Conservation (phyloP, 2,329 filamentous ascomycete genomes). For the Colletotrichum karsti region DNA sequence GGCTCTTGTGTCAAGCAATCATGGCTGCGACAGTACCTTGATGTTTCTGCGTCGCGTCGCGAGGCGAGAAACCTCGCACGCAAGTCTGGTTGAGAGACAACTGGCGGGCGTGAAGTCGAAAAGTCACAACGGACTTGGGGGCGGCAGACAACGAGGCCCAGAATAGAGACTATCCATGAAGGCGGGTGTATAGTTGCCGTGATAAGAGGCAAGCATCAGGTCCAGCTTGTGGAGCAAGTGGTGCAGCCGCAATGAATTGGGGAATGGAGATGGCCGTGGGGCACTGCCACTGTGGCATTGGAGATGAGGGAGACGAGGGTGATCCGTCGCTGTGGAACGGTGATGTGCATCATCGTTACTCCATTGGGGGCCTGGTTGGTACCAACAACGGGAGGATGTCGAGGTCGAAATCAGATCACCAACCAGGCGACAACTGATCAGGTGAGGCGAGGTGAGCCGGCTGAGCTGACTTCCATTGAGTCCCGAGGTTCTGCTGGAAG, state of each 20-base stretch:
- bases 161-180: constrained; percentile 7
- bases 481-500: too few relatives aligned
- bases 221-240: not conserved
- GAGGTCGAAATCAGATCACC: too few relatives aligned
- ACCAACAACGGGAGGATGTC: not conserved
- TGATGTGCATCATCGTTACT: constrained; percentile 11
- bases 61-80: too few relatives aligned
- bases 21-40: too few relatives aligned
- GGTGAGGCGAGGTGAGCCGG: too few relatives aligned
- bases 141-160: not conserved
- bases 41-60: too few relatives aligned
- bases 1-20: too few relatives aligned
- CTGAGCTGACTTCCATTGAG: too few relatives aligned
- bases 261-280: not conserved
- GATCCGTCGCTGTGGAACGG: constrained; percentile 6
- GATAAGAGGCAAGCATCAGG: not conserved
- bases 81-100: too few relatives aligned
- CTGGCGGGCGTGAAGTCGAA: too few relatives aligned
- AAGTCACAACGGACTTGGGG: not conserved
- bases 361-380: not conserved
- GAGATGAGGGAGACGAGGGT: constrained; percentile 1
- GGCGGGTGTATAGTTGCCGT: not conserved
- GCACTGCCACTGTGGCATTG: constrained; percentile 16
- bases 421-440: too few relatives aligned
- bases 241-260: not conserved